These are phyloP conservation scores for Orbilia quercus DNA, from an alignment of 2,329 filamentous ascomycete species.

Conservation along the genomic window DNA sequence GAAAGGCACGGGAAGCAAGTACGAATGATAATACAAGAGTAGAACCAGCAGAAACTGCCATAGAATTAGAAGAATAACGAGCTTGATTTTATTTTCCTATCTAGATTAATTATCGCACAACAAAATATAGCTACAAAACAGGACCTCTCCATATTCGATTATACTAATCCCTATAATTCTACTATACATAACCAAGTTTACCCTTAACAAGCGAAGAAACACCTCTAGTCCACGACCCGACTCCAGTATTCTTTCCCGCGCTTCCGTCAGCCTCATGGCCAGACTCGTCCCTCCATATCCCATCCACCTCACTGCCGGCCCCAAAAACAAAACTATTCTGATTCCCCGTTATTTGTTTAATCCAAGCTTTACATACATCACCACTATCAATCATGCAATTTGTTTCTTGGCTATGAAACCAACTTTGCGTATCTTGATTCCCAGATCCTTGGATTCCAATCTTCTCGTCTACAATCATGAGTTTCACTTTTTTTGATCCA, in stretches of 20 bases:
- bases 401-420: constrained; percentile 49
- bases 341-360: constrained; percentile 26
- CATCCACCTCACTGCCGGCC: constrained; percentile 19
- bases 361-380: constrained; percentile 33
- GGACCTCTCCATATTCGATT: too few species aligned
- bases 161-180: too few species aligned
- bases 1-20: neutral
- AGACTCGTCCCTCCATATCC: constrained; percentile 34
- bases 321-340: constrained; percentile 43
- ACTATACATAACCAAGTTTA: neutral
- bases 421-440: constrained; percentile 52
- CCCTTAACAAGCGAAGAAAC: neutral
- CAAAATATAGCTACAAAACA: too few species aligned
- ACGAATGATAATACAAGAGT: too few species aligned
- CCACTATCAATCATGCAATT: constrained; percentile 48
- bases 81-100: too few species aligned
- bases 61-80: too few species aligned
- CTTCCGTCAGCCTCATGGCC: constrained; percentile 19
- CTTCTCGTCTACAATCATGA: constrained; percentile 52
- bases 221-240: constrained; percentile 10
- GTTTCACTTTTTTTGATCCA: constrained; percentile 25
- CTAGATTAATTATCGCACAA: too few species aligned
- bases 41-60: too few species aligned
- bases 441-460: constrained; percentile 45
- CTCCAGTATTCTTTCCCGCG: constrained; percentile 2